phyloP scores from a whole-genome alignment of 768 basidiomycete species.

The Boletus tomentosulus region DNA sequence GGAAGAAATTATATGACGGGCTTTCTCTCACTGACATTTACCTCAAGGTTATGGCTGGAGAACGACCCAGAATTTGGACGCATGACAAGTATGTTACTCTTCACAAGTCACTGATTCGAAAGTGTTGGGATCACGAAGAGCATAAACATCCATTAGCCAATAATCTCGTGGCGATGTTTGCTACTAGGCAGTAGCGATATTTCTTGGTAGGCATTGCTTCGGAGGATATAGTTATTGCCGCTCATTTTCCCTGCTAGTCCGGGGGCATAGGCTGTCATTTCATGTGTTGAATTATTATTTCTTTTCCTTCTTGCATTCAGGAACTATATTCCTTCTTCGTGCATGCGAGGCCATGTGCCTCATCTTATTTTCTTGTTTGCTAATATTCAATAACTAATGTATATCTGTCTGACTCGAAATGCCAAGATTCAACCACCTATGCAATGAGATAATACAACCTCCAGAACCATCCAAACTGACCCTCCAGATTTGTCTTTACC shows the following conservation, averaged over 20 bases:
- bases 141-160: conserved; percentile 14
- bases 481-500: conserved; percentile 35
- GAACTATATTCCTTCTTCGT: no score
- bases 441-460: conserved; percentile 55
- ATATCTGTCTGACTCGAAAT: background rate
- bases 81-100: background rate
- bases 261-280: no score
- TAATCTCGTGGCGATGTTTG: conserved; percentile 6
- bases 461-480: conserved; percentile 47
- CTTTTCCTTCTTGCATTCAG: no score
- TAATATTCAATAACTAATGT: no score
- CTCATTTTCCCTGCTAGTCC: no score
- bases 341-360: no score
- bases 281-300: no score
- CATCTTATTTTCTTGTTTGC: no score
- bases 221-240: background rate
- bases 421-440: conserved; percentile 25
- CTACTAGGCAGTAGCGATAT: background rate
- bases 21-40: background rate
- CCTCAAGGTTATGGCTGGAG: background rate
- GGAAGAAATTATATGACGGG: conserved; percentile 17
- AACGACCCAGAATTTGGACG: conserved; percentile 11
- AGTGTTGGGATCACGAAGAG: conserved; percentile 19
- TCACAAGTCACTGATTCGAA: conserved; percentile 8
- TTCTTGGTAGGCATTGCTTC: background rate